Evolutionary conservation across 1,139 yeast species (phyloP).

Genomic region (Protomyces lactucae-debilis): DNA sequence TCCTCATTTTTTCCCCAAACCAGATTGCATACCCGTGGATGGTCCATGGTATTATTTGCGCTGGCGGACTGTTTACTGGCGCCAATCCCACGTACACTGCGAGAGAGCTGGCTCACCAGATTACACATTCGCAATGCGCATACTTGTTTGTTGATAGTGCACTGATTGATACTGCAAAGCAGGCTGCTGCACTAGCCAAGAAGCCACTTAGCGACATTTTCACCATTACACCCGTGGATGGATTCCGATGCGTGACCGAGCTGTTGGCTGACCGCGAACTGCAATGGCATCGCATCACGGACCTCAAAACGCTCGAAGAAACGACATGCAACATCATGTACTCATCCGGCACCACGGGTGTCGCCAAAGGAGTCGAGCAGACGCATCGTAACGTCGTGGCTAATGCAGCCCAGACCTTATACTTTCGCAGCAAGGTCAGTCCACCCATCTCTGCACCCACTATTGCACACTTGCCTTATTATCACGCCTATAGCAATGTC

Average conservation of each 20-base stretch:
- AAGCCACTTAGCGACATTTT: background rate
- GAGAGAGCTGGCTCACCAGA: conserved; percentile 41
- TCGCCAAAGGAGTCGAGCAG: conserved; percentile 52
- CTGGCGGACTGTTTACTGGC: conserved; percentile 41
- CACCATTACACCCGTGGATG: background rate
- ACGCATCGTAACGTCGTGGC: conserved; percentile 42
- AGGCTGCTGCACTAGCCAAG: conserved; percentile 35
- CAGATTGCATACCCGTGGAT: conserved; percentile 36
- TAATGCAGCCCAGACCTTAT: conserved; percentile 26
- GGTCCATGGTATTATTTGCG: conserved; percentile 38
- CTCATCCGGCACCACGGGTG: conserved; percentile 73
- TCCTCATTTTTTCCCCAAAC: conserved; percentile 38
- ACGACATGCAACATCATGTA: conserved; percentile 44
- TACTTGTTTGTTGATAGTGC: conserved; percentile 35
- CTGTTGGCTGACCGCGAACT: conserved; percentile 32
- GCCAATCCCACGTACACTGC: conserved; percentile 39
- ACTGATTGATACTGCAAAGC: conserved; percentile 33
- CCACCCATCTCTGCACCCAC: background rate
- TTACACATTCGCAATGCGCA: conserved; percentile 36
- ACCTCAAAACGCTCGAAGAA: conserved; percentile 38
- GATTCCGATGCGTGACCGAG: conserved; percentile 30
- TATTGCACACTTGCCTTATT: conserved; percentile 38
- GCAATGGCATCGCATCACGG: conserved; percentile 27
- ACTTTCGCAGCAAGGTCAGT: background rate
- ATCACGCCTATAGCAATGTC: conserved; percentile 42